A percentile compares a stretch with the other conserved stretches of the same genome.
These are phyloP conservation scores for Tylopilus rubrobrunneus DNA, from an alignment of 768 basidiomycete genomes.

Conservation along the genomic window DNA sequence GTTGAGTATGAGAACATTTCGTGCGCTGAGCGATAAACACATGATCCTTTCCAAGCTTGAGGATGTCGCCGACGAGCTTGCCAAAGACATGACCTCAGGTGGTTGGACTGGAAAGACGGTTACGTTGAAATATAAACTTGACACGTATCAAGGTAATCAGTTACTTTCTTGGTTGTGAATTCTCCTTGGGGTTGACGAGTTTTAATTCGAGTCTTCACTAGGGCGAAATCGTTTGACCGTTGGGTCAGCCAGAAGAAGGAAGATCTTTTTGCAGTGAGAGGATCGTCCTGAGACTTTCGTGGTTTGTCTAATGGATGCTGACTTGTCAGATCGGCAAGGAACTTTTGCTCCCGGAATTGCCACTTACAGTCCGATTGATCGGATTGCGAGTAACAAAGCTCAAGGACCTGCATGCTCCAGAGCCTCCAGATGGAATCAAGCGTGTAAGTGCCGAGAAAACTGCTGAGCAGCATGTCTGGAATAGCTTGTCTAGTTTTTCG, in stretches of 20 bases:
- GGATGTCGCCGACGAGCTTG: constrained; percentile 78
- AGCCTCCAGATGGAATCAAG: constrained; percentile 59
- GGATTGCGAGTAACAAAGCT: constrained; percentile 87
- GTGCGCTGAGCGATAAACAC: constrained; percentile 57
- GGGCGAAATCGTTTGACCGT: constrained; percentile 74
- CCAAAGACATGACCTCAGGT: constrained; percentile 68
- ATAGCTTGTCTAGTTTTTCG: constrained; percentile 51
- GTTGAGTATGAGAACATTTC: constrained; percentile 60
- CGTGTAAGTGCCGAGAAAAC: constrained; percentile 45
- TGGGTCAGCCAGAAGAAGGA: constrained; percentile 74
- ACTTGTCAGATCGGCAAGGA: constrained; percentile 67
- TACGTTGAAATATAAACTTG: constrained; percentile 89
- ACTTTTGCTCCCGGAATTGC: constrained; percentile 75
- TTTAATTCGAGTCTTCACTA: constrained; percentile 59
- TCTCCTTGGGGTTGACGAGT: constrained; percentile 5
- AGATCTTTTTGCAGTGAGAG: constrained; percentile 69
- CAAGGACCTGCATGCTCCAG: constrained; percentile 64
- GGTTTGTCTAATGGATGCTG: constrained; percentile 4
- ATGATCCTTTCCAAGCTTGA: constrained; percentile 74
- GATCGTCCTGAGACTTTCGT: neutral
- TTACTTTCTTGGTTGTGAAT: neutral
- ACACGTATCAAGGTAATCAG: constrained; percentile 73
- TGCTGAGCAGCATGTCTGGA: neutral
- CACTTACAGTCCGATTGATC: constrained; percentile 77
- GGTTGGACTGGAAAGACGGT: constrained; percentile 88